phyloP scores from a whole-genome alignment of 2,329 filamentous ascomycete genomes.

The Orbilia oligospora region DNA sequence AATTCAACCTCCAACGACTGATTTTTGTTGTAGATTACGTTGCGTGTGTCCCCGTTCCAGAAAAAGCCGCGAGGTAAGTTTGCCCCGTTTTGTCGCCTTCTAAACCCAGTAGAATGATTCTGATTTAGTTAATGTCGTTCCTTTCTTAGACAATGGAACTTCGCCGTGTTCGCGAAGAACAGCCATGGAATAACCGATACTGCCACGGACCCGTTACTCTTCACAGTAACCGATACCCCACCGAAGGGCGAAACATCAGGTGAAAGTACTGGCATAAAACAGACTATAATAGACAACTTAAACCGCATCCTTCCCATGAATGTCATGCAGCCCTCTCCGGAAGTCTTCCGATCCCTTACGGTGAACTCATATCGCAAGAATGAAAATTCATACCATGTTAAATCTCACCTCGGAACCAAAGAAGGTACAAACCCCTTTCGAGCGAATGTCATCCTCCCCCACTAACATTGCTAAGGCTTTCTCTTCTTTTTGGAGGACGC shows the following conservation, averaged over 20 bases:
- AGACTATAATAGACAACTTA: conserved; percentile 60
- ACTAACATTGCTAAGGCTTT: conserved; percentile 67
- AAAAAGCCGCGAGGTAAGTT: conserved; percentile 61
- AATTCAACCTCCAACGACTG: neutral
- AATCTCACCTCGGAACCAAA: conserved; percentile 77
- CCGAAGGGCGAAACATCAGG: conserved; percentile 72
- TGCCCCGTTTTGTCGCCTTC: neutral
- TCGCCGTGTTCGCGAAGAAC: conserved; percentile 74
- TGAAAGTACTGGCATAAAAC: conserved; percentile 52
- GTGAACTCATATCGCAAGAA: conserved; percentile 64
- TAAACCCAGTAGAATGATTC: neutral
- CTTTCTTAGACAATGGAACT: conserved; percentile 76
- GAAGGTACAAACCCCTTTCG: conserved; percentile 68
- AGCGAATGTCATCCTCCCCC: neutral
- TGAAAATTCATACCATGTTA: conserved; percentile 77
- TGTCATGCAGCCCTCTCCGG: conserved; percentile 61
- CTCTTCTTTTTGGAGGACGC: conserved; percentile 78
- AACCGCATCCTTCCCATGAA: conserved; percentile 57
- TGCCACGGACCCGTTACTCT: conserved; percentile 74
- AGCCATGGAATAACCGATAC: conserved; percentile 65
- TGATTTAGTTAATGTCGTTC: conserved; percentile 68
- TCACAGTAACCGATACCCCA: conserved; percentile 74
- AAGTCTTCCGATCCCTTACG: conserved; percentile 61
- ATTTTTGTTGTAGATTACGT: conserved; percentile 60
- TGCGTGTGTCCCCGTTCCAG: conserved; percentile 64